A percentile compares a stretch with the other conserved stretches of the same genome.
These are phyloP conservation scores for Vigna angularis DNA, from an alignment of 306 rosid species.

Conservation along the genomic window DNA sequence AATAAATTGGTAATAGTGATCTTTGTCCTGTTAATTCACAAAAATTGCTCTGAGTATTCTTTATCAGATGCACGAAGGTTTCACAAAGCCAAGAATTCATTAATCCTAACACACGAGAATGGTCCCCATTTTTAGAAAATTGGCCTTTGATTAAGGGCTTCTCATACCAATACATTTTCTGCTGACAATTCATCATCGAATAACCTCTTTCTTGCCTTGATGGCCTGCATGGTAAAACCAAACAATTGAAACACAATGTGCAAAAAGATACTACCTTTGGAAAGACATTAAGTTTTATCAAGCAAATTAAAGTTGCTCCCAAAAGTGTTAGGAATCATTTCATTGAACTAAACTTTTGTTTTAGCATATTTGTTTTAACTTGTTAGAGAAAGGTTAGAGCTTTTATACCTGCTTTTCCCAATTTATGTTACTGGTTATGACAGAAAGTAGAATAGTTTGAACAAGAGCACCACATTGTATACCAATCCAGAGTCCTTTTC, in stretches of 20 bases:
- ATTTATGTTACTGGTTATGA: conserved; percentile 52
- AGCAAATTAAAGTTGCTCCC: background rate
- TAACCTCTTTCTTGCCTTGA: conserved; percentile 28
- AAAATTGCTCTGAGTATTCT: background rate
- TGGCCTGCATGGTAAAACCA: conserved; percentile 24
- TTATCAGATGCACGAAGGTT: background rate
- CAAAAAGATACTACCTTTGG: background rate
- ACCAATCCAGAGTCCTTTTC: conserved; percentile 14
- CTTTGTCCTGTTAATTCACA: background rate
- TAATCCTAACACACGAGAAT: background rate
- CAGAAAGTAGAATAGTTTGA: conserved; percentile 39
- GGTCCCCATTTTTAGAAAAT: too few species aligned
- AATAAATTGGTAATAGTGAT: too few species aligned
- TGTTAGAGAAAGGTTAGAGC: background rate
- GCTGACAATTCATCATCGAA: conserved; percentile 27
- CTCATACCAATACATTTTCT: conserved; percentile 33
- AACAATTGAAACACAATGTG: background rate
- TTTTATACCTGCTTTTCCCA: conserved; percentile 66
- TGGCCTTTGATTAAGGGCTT: conserved; percentile 4
- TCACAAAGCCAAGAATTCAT: background rate
- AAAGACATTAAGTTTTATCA: background rate
- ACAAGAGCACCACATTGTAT: background rate
- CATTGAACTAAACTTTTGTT: too few species aligned
- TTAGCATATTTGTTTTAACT: too few species aligned
- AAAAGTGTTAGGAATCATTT: too few species aligned